Evolutionary conservation across 345 rosid genomes (phyloP), one percentile per base, ranked within the genome.

Genomic region (Camelina neglecta): DNA sequence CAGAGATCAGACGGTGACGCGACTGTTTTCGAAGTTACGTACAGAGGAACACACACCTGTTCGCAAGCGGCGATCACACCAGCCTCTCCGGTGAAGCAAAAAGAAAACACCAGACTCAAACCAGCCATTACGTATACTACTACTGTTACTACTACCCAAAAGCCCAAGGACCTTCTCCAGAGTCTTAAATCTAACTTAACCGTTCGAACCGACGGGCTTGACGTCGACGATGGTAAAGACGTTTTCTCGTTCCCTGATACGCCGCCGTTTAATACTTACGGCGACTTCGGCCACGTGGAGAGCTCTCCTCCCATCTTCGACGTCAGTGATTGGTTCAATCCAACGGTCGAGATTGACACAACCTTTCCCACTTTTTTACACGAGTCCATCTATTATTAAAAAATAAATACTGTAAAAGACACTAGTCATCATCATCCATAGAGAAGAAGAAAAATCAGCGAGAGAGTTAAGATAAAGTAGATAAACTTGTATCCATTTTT

Each of bases 1-100:
- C 99, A 95, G 72, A 84, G 91, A 80, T 89, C 97, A 10, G 96
- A 92, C 69, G 79, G 83, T 45, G 99, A 95, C 68, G 88, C 90
- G 36, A 63, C 89, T 20, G 77, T 92, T 16, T 92, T 95, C 53
- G 85, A 92, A 47, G 62, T 95, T 33, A 90, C 91, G 1, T 95
- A 92, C 82, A 80, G 90, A 44, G 99, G 97, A 73, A 78, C 72
- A 71, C 99, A 95, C 83, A 81, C 90, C 12, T 95, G 99, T 50
- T 65, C 65, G 11, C 79, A 60, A 59, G 59, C 79, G 65, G 59
- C 79, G 2, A 76, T 81, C 53, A 76, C 84, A 35, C 51, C 59
- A 36, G 58, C 69, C 35, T 71, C 76, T 7, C 76, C 72, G 57
- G 64, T 64, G 75, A 77, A 56, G 67, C 55, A 16, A 54, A 58